Evolutionary conservation across 768 basidiomycete genomes (phyloP).

Genomic region (Coprinopsis cinerea): DNA sequence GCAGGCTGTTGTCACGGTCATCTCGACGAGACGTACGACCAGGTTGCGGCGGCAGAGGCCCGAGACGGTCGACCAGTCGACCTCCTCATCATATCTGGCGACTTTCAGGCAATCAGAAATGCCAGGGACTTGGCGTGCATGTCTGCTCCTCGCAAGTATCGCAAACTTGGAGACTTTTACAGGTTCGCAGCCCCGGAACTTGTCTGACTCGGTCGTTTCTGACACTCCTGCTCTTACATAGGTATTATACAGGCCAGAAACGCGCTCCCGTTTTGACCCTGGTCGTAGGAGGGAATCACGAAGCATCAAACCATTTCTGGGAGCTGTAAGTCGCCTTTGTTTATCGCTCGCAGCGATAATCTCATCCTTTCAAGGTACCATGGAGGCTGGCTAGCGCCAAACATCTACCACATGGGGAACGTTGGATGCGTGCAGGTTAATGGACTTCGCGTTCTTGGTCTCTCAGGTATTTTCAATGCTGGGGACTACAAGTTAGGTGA

Average conservation of each 20-base stretch:
- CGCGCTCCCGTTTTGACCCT: slow-evolving; percentile 85
- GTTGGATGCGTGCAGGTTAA: slow-evolving; percentile 87
- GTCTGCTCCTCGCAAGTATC: slow-evolving; percentile 89
- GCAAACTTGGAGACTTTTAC: slow-evolving; percentile 76
- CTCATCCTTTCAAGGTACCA: too few species aligned
- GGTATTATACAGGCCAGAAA: slow-evolving; percentile 84
- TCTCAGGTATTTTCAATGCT: slow-evolving; percentile 86
- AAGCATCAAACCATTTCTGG: slow-evolving; percentile 95
- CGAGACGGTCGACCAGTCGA: slow-evolving; percentile 67
- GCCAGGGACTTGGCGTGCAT: slow-evolving; percentile 80
- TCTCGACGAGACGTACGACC: slow-evolving; percentile 80
- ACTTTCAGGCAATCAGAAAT: slow-evolving; percentile 92
- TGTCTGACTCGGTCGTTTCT: background rate
- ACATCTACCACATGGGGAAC: slow-evolving; percentile 93
- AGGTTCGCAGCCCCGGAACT: slow-evolving; percentile 39
- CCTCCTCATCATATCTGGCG: slow-evolving; percentile 88
- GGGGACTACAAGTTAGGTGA: slow-evolving; percentile 68
- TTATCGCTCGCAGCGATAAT: too few species aligned
- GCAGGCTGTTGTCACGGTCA: slow-evolving; percentile 81
- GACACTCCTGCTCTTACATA: slow-evolving; percentile 23
- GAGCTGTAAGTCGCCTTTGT: too few species aligned
- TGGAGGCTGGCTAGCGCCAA: slow-evolving; percentile 94
- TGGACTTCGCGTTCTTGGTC: slow-evolving; percentile 83
- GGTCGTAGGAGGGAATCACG: slow-evolving; percentile 97
- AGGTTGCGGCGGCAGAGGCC: slow-evolving; percentile 57